phyloP scores from a whole-genome alignment of 2,329 filamentous ascomycete genomes.

The Exophiala calicioides region DNA sequence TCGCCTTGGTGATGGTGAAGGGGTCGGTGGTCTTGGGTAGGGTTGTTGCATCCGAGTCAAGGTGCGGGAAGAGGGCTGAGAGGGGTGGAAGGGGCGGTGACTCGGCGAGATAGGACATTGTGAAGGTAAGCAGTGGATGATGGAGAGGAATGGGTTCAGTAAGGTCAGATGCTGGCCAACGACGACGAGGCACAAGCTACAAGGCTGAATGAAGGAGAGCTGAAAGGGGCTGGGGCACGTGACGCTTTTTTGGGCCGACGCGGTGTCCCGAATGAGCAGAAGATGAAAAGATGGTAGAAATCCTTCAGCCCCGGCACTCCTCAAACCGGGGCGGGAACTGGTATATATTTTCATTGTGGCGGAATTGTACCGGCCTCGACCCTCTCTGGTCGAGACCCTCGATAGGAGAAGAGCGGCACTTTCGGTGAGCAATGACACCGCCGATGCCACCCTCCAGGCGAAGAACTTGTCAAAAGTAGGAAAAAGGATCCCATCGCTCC shows the following conservation, averaged over 20 bases:
- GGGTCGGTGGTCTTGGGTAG: constrained; percentile 46
- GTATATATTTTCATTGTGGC: constrained; percentile 29
- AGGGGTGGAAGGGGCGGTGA: constrained; percentile 37
- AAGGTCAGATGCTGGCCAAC: neutral
- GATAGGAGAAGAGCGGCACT: constrained; percentile 32
- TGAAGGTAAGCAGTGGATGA: neutral
- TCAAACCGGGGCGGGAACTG: neutral
- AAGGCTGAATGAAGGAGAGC: neutral
- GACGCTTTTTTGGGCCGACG: no score
- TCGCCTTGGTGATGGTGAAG: constrained; percentile 50
- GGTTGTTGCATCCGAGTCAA: constrained; percentile 45
- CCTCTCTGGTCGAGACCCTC: constrained; percentile 5
- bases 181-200: neutral
- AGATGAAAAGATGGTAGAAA: neutral
- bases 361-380: constrained; percentile 30
- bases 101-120: constrained; percentile 25
- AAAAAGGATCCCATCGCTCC: neutral
- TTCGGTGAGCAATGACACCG: neutral
- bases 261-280: neutral
- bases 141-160: no score
- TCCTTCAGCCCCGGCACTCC: neutral
- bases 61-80: constrained; percentile 45
- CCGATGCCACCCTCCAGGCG: neutral
- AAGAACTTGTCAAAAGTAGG: neutral
- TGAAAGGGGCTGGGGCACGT: neutral